Evolutionary conservation across 768 basidiomycete genomes (phyloP).

Genomic region (Suillus decipiens): DNA sequence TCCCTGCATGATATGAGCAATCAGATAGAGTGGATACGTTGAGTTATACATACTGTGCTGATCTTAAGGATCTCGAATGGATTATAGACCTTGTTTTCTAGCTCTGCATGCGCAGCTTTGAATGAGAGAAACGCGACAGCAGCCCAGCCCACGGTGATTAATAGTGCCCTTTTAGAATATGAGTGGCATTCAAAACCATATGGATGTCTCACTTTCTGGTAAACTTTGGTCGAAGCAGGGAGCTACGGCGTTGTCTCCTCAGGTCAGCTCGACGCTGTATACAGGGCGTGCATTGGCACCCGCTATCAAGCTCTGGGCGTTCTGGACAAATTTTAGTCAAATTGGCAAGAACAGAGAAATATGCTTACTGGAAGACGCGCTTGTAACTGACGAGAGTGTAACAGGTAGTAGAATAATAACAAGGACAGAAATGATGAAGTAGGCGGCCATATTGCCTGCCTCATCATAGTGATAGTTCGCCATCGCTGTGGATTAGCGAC

Average conservation of each 20-base stretch:
- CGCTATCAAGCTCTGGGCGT: constrained; percentile 36
- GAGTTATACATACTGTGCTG: constrained; percentile 46
- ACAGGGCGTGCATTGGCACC: constrained; percentile 68
- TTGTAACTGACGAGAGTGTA: constrained; percentile 54
- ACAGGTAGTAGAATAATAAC: constrained; percentile 80
- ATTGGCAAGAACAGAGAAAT: background rate
- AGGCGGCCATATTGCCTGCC: constrained; percentile 82
- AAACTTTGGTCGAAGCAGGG: constrained; percentile 48
- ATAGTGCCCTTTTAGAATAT: constrained; percentile 47
- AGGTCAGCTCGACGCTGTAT: constrained; percentile 51
- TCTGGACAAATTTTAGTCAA: constrained; percentile 31
- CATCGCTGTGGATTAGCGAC: constrained; percentile 43
- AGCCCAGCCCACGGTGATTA: constrained; percentile 74
- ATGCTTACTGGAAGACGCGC: constrained; percentile 45
- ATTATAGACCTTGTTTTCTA: constrained; percentile 79
- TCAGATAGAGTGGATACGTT: background rate
- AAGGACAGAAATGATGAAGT: constrained; percentile 90
- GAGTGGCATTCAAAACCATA: constrained; percentile 11
- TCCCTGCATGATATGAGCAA: constrained; percentile 42
- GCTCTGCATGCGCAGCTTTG: constrained; percentile 52
- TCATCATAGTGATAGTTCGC: constrained; percentile 87
- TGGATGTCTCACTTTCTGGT: constrained; percentile 49
- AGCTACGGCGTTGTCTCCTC: constrained; percentile 44
- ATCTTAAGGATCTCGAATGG: constrained; percentile 95
- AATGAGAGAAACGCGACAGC: constrained; percentile 68